Conservation (phyloP, 306 rosid genomes). For the Gynostemma pentaphyllum region DNA sequence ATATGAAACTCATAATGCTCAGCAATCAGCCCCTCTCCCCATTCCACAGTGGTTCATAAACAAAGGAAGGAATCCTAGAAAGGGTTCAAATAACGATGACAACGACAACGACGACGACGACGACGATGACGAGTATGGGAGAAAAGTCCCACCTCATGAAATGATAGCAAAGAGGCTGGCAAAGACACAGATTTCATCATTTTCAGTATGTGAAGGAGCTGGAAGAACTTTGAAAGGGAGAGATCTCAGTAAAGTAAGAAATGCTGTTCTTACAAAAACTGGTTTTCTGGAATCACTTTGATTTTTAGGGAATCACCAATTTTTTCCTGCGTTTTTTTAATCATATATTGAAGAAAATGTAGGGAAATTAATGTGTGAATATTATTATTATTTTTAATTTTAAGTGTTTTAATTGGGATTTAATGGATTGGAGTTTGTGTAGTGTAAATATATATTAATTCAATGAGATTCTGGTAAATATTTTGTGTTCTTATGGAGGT, state of each 20-base stretch:
- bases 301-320: too few species aligned
- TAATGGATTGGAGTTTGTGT: too few species aligned
- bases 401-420: too few species aligned
- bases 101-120: neutral
- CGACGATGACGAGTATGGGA: constrained; percentile 19
- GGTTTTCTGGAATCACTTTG: constrained; percentile 64
- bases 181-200: constrained; percentile 68
- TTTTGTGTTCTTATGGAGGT: too few species aligned
- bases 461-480: too few species aligned
- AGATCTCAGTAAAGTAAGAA: constrained; percentile 83
- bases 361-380: too few species aligned
- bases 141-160: constrained; percentile 70
- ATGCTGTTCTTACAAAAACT: constrained; percentile 59
- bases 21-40: constrained; percentile 62
- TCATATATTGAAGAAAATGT: too few species aligned
- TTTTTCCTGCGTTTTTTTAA: too few species aligned
- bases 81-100: neutral
- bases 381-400: too few species aligned
- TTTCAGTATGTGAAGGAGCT: constrained; percentile 84
- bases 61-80: constrained; percentile 12
- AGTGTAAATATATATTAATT: too few species aligned
- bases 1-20: constrained; percentile 31
- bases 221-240: constrained; percentile 93
- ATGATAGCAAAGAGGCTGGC: constrained; percentile 67
- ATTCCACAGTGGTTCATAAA: constrained; percentile 54